Base-by-base conservation (phyloP, 2,329 filamentous ascomycete species). In the Epichloe sp. region DNA sequence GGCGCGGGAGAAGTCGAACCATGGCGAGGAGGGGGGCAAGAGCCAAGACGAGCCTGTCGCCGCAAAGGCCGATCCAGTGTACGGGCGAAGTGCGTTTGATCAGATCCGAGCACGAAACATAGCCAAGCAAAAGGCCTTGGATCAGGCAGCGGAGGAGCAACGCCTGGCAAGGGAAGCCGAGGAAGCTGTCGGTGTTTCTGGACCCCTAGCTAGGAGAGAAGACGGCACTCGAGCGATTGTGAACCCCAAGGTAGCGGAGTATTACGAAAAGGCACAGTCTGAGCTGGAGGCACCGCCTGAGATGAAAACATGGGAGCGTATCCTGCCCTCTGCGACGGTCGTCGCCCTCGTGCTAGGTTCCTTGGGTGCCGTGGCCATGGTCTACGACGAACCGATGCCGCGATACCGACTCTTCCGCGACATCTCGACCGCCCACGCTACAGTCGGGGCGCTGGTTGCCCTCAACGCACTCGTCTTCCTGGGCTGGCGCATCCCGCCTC, bases 401-500 rank as follows among this genome's bases (percentile, higher is more conserved):
- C 69, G 58, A 11, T 67, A 72, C 52, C 71, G 84, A 47, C 58
- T 85, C 38, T 79, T 76, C 61, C 79, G 79, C 2, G 77, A 82
- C 41, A 65, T 83, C 2, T 76, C 82, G 1, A 78, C 82, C 2
- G 74, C 82, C 14, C 72, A 77, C 3, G 80, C 81, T 12, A 88
- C 86, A 3, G 70, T 88, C n/a, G 69, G 73, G 36, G 68, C 71
- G 6, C 65, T 91, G 42, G 72, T 88, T 44, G 71, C 67, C n/a
- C 53, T 75, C 47, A 88, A 89, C 63, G 52, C 75, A 6, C 56
- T 72, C 40, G 68, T 83, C 11, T 82, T 74, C 56, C 52, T 74
- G 23, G 67, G 73, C 31, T 88, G 85, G 82, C 76, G 75, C 57
- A 57, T 80, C 11, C 83, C 85, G 45, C 78, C 79, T 1, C 59